Evolutionary conservation across 192 early-diverging fungal species (phyloP).

Genomic region (Coemansia sp.): DNA sequence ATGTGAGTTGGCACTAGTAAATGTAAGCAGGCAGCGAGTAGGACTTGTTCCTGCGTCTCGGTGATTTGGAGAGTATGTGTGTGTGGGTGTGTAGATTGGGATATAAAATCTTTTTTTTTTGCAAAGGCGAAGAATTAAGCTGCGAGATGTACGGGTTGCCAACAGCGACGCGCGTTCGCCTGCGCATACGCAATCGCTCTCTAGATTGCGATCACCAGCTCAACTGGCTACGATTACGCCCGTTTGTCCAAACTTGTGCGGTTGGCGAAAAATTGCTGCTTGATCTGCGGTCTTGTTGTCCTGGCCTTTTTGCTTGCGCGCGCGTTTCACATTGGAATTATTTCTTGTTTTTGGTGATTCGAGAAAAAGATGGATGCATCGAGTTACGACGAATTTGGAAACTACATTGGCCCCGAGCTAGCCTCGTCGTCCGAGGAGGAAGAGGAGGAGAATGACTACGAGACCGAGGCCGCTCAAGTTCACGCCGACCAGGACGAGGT

Average conservation of each 20-base stretch:
- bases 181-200: background rate
- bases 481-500: background rate
- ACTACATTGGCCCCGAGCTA: conserved; percentile 98
- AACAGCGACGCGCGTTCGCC: background rate
- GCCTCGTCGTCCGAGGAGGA: conserved; percentile 65
- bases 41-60: background rate
- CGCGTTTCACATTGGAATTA: background rate
- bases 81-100: background rate
- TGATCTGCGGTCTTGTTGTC: background rate
- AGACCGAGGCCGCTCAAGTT: conserved; percentile 14
- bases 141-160: background rate
- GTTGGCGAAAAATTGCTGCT: background rate
- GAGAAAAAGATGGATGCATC: conserved; percentile 68
- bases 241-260: background rate
- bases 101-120: background rate
- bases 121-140: background rate
- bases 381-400: conserved; percentile 93
- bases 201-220: conserved; percentile 8
- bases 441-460: conserved; percentile 60
- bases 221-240: background rate
- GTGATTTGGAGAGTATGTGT: background rate
- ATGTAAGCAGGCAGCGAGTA: background rate
- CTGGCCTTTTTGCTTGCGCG: background rate
- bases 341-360: background rate
- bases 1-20: background rate